phyloP scores from a whole-genome alignment of 768 basidiomycete genomes.

The Tylopilus felleus region DNA sequence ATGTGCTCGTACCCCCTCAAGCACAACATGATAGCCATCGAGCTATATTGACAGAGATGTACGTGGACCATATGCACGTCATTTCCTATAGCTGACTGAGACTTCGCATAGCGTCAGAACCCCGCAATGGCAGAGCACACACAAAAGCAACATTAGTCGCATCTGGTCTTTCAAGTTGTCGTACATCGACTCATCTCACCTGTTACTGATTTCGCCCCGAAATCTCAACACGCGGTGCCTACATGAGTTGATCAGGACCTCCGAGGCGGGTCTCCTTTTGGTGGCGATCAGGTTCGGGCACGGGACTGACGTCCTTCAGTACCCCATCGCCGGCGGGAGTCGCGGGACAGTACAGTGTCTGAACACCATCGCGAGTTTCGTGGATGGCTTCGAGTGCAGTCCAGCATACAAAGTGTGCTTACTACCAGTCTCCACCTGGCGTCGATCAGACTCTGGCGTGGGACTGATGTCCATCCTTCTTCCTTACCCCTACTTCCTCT shows the following conservation, averaged over 20 bases:
- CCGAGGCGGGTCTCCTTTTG: too few relatives aligned
- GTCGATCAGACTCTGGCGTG: not conserved
- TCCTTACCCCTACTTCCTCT: not conserved
- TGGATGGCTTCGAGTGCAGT: too few relatives aligned
- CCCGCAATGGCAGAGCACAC: slow-evolving; percentile 33
- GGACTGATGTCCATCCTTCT: not conserved
- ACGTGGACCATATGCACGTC: not conserved
- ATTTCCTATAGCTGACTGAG: not conserved
- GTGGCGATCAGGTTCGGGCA: too few relatives aligned
- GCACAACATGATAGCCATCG: not conserved
- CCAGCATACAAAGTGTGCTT: too few relatives aligned
- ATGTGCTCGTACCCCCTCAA: slow-evolving; percentile 2
- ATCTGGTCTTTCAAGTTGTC: not conserved
- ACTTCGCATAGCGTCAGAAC: slow-evolving; percentile 19
- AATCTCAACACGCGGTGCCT: slow-evolving; percentile 32
- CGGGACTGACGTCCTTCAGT: too few relatives aligned
- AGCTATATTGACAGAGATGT: slow-evolving; percentile 36
- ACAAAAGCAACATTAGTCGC: slow-evolving; percentile 29
- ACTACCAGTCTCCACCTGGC: not conserved
- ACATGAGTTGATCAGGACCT: slow-evolving; percentile 26
- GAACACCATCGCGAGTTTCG: too few relatives aligned
- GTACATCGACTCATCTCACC: not conserved
- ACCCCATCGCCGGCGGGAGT: too few relatives aligned
- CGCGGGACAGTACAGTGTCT: too few relatives aligned
- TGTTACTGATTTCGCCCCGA: not conserved